A percentile compares a stretch with the other conserved stretches of the same genome.
These are phyloP conservation scores for Pythium guiyangense DNA, from an alignment of 352 stramenopile genomes.

Conservation along the genomic window DNA sequence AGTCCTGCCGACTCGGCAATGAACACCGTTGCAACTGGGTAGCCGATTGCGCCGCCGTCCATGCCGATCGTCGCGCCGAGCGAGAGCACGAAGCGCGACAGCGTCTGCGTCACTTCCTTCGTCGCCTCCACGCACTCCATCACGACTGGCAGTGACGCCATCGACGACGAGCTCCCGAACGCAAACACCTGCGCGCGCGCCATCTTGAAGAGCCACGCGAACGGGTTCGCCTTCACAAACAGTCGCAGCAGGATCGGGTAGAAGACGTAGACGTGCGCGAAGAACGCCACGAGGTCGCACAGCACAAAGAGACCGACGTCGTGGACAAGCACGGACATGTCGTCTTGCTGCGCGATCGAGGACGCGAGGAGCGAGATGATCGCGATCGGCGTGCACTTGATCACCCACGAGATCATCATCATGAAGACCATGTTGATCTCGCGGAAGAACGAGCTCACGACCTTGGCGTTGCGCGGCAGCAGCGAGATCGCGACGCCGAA, in stretches of 20 bases:
- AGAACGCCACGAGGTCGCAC: slow-evolving; percentile 11
- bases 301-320: slow-evolving; percentile 17
- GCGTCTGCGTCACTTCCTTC: too few relatives aligned
- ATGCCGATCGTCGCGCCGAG: too few relatives aligned
- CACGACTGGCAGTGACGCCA: slow-evolving; percentile 17
- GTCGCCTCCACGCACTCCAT: too few relatives aligned
- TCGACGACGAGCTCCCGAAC: slow-evolving; percentile 26
- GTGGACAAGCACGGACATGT: slow-evolving; percentile 14
- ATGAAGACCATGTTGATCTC: slow-evolving; percentile 43
- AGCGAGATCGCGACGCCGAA: slow-evolving; percentile 27
- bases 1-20: slow-evolving; percentile 20
- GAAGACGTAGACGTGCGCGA: slow-evolving; percentile 15
- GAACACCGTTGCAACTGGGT: slow-evolving; percentile 28
- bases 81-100: too few relatives aligned
- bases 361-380: slow-evolving; percentile 18
- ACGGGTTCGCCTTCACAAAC: slow-evolving; percentile 15
- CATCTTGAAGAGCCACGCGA: slow-evolving; percentile 8
- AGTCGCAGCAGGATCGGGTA: too few relatives aligned
- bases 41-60: slow-evolving; percentile 22
- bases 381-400: slow-evolving; percentile 25
- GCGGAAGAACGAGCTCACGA: slow-evolving; percentile 22
- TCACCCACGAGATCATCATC: slow-evolving; percentile 37
- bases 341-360: slow-evolving; percentile 20
- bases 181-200: slow-evolving; percentile 30
- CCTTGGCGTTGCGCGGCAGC: slow-evolving; percentile 9